Conservation (phyloP, 352 stramenopile species). For the Globisporangium middletonii region DNA sequence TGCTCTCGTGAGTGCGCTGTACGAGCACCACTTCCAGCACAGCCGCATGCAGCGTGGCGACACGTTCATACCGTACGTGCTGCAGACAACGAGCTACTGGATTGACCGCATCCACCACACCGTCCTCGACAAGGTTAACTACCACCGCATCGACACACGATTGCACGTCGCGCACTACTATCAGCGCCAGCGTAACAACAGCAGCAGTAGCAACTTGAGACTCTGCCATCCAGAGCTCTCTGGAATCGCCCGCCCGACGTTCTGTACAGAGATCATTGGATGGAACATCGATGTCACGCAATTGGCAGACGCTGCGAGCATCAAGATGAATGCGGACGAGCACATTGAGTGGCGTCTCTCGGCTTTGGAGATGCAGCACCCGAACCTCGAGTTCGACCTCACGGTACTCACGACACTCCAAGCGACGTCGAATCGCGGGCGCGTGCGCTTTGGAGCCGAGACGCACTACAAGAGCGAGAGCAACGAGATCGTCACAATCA, state of each 20-base stretch:
- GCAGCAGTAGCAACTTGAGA: neutral
- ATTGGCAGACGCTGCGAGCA: neutral
- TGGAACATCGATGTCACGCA: constrained; percentile 14
- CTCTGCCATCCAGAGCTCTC: neutral
- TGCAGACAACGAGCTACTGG: constrained; percentile 17
- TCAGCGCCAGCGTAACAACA: neutral
- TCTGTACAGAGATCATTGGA: constrained; percentile 6
- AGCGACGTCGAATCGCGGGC: neutral
- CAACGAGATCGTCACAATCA: constrained; percentile 26
- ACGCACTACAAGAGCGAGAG: constrained; percentile 10
- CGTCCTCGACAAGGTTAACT: constrained; percentile 8
- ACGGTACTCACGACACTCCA: constrained; percentile 13
- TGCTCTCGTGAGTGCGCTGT: constrained; percentile 15
- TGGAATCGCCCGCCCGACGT: constrained; percentile 7
- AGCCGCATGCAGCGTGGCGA: neutral
- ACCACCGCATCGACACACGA: constrained; percentile 18
- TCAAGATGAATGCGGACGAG: neutral
- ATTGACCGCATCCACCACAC: constrained; percentile 26
- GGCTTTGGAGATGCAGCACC: constrained; percentile 19
- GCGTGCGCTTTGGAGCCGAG: neutral
- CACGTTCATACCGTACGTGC: constrained; percentile 8
- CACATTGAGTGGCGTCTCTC: constrained; percentile 24
- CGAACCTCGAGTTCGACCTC: constrained; percentile 22
- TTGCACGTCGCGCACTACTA: constrained; percentile 21
- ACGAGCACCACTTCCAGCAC: constrained; percentile 2